Percentiles rank a stretch among this genome's conserved stretches.
These are phyloP conservation scores for Aurifilum marmelostoma DNA, from an alignment of 2,329 filamentous ascomycete species.

Conservation along the genomic window DNA sequence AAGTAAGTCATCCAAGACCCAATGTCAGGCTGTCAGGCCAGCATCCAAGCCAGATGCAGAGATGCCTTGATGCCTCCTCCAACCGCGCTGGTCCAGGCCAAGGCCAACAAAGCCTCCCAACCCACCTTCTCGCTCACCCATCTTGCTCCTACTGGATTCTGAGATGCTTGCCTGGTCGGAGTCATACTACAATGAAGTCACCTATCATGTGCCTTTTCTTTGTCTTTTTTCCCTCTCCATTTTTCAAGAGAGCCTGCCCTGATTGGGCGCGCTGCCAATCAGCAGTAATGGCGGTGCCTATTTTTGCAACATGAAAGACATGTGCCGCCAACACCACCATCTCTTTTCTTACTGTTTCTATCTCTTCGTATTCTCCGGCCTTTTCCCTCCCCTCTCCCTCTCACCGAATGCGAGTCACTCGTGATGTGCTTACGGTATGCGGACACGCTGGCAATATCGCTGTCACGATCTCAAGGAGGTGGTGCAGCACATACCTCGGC, in stretches of 20 bases:
- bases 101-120: not conserved
- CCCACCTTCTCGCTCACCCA: not conserved
- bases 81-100: not conserved
- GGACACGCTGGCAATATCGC: not conserved
- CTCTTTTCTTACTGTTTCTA: not conserved
- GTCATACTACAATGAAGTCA: not conserved
- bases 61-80: conserved; percentile 22
- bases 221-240: not conserved
- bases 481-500: not conserved
- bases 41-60: conserved; percentile 21
- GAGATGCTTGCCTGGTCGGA: not conserved
- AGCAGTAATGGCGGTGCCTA: not conserved
- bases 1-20: not conserved
- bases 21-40: conserved; percentile 30
- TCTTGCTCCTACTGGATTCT: not conserved
- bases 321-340: not conserved
- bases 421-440: not conserved
- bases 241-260: not conserved
- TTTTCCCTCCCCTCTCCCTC: not conserved
- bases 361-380: not conserved
- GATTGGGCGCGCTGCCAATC: not conserved
- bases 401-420: not conserved
- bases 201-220: not conserved
- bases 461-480: not conserved
- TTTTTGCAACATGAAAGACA: not conserved